Base-by-base conservation (phyloP, 2,329 filamentous ascomycete species). In the Phialemonium atrogriseum region DNA sequence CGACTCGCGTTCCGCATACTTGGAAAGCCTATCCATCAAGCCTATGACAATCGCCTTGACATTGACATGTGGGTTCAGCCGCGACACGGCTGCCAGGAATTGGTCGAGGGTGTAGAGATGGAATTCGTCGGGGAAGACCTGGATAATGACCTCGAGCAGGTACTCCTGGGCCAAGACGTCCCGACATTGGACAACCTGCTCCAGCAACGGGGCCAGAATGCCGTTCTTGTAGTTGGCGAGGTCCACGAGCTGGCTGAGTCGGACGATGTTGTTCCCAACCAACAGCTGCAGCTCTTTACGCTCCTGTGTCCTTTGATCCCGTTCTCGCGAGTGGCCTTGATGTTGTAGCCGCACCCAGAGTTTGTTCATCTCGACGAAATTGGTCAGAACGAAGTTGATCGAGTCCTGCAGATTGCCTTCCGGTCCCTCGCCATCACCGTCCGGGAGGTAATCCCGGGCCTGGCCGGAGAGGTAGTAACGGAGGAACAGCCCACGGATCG, bases 301-400 rank as follows among this genome's bases (percentile, higher is more conserved):
- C 63, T 98, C 91, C 50, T 91, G 87, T 36, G 87, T 94, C 47
- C 91, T 73, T 62, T 93, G 81, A 42, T 98, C 91, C 32, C 91
- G 73, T 59, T 98, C 91, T 48, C 89, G 75, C 23, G 91, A 98
- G 54, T 95, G 91, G 16, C 91, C 91, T 55, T 98, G 91, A 57
- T 98, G 91, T 56, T 98, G 91, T 51, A 96, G 66, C 25, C 91
- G 80, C 41, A 98, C 91, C 91, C 91, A 98, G 20, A 98, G 71
- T 70, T 98, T 98, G 64, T 98, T 98, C 91, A 98, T 98, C 62
- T 98, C 91, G 46, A 98, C 91, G 52, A 98, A 98, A 51, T 98
- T 98, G 38, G 91, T 98, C 51, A 98, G 65, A 34, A 96, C 82
- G 54, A 98, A 98, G 64, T 86, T 95, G 62, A 98, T 94, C 21